Base-by-base conservation (phyloP, 176 grass and related monocot species). In the Aegilops sharonensis region DNA sequence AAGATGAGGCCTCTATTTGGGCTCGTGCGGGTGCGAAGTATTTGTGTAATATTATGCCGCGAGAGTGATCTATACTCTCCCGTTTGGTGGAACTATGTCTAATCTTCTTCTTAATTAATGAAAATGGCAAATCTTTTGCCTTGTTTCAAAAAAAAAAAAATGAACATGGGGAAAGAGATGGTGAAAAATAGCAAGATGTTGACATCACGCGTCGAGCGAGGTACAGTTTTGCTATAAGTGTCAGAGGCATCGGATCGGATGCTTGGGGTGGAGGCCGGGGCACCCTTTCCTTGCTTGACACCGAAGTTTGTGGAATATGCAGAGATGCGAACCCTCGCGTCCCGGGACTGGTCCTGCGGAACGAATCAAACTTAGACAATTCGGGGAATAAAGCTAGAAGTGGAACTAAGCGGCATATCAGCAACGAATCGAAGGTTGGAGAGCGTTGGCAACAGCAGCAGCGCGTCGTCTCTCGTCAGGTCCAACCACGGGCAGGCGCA, bases 231-330 rank as follows among this genome's bases (percentile, higher is more conserved):
- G 79, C 85, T 80, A 67, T 59, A 80, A 76, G 81, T 75, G 76
- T 87, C 67, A 43, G 65, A 63, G 59, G 75, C 35, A 91, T 88
- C 76, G 77, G 77, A 91, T 88, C 76, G 70, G 85, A 85, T 85
- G 5, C 89, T 88, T 85, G 62, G 81, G 77, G 77, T 81, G 39
- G 37, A 88, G 85, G 77, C 81, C 30, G 39, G 81, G 85, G 17
- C 69, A 64, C 69, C 77, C 77, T 87, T 91, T 48, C 89, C 68
- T 87, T 87, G 60, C 89, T 70, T 91, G 81, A 3, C 29, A 54
- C 60, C 17, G 17, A 88, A 88, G 89, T 23, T 20, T 70, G 61
- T 85, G 68, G 85, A 81, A 79, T 47, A n/a, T 24, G 11, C 68
- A 52, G 35, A 52, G 81, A 68, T 91, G 81, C 81, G 73, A 84